These are phyloP conservation scores for Globisporangium orthogonon DNA, from an alignment of 352 stramenopile species.

Conservation along the genomic window DNA sequence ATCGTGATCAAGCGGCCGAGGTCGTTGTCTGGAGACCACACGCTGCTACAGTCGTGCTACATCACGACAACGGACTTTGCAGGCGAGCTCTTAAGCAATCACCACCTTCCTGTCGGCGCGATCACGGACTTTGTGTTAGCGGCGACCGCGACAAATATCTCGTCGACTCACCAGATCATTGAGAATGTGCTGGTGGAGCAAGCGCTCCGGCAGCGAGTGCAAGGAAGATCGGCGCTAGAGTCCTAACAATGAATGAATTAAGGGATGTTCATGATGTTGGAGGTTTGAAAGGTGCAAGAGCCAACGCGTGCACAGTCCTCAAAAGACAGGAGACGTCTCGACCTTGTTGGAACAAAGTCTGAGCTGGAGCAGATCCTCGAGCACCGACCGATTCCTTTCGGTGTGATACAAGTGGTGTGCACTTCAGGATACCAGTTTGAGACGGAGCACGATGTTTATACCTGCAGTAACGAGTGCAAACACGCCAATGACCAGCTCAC, in stretches of 20 bases:
- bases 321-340: too few species aligned
- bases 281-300: too few species aligned
- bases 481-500: background rate
- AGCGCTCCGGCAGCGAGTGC: background rate
- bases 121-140: conserved; percentile 38
- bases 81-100: background rate
- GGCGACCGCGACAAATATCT: conserved; percentile 26
- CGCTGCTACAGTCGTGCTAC: background rate
- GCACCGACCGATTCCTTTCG: too few species aligned
- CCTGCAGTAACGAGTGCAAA: background rate
- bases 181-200: conserved; percentile 42
- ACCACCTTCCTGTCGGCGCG: conserved; percentile 22
- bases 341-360: too few species aligned
- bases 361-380: too few species aligned
- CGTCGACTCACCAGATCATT: conserved; percentile 30
- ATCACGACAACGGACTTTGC: background rate
- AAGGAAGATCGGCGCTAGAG: background rate
- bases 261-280: background rate
- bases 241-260: background rate
- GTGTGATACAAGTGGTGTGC: too few species aligned
- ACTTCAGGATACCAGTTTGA: too few species aligned
- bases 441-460: too few species aligned
- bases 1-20: background rate
- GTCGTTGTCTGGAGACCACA: background rate
- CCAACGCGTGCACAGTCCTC: too few species aligned